A percentile compares a stretch with the other conserved stretches of the same genome.
Conservation (phyloP, 495 filamentous ascomycete genomes). For the Penicillium ucsense region DNA sequence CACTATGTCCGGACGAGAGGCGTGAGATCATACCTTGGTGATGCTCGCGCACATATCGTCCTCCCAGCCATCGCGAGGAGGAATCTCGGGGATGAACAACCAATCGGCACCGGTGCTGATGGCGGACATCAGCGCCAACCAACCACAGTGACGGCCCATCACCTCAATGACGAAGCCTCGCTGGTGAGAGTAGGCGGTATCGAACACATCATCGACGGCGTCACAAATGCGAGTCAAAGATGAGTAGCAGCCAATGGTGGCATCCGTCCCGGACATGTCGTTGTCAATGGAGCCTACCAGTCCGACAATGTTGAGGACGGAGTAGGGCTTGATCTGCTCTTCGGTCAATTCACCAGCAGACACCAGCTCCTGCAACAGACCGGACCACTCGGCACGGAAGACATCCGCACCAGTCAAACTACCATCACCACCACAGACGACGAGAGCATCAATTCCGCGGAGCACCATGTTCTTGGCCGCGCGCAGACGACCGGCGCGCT, state of each 20-base stretch:
- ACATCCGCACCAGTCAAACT: constrained; percentile 93
- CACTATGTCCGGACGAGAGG: background rate
- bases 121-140: constrained; percentile 94
- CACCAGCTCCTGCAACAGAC: constrained; percentile 75
- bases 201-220: constrained; percentile 91
- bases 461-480: constrained; percentile 90
- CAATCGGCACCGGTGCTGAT: constrained; percentile 95
- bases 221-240: constrained; percentile 88
- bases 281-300: constrained; percentile 98
- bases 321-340: constrained; percentile 61
- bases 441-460: constrained; percentile 88
- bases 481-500: constrained; percentile 68
- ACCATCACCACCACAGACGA: constrained; percentile 96
- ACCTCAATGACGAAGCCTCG: constrained; percentile 97
- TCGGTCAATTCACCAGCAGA: constrained; percentile 53
- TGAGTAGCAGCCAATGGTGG: constrained; percentile 95
- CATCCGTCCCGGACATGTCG: constrained; percentile 92
- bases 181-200: constrained; percentile 93
- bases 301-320: constrained; percentile 87
- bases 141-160: constrained; percentile 99
- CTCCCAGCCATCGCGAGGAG: constrained; percentile 78
- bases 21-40: constrained; percentile 47
- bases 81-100: constrained; percentile 94
- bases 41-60: constrained; percentile 81
- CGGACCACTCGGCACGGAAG: constrained; percentile 86